These are phyloP conservation scores for Amanita pseudoporphyria DNA, from an alignment of 768 basidiomycete species.

Conservation along the genomic window DNA sequence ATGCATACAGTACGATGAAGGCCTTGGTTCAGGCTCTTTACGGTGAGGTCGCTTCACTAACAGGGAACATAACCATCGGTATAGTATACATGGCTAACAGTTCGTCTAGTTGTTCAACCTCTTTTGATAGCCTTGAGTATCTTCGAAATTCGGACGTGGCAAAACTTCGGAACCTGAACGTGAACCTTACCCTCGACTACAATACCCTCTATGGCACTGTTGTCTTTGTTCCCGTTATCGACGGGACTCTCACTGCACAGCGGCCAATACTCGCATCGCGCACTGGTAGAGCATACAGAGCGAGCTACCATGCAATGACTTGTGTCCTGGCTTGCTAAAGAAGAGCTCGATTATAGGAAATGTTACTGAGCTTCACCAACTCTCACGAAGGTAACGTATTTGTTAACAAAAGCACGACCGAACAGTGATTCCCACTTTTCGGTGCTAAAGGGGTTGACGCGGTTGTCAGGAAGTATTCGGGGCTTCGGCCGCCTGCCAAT, in stretches of 20 bases:
- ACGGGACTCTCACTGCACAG: constrained; percentile 34
- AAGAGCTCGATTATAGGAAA: constrained; percentile 15
- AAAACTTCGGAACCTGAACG: constrained; percentile 24
- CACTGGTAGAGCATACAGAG: constrained; percentile 32
- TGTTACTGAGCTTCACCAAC: constrained; percentile 29
- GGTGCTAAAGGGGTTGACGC: constrained; percentile 15
- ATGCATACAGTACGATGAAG: background rate
- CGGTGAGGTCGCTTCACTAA: constrained; percentile 21
- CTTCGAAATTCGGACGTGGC: constrained; percentile 25
- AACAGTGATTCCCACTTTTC: constrained; percentile 29
- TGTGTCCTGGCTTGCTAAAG: no score
- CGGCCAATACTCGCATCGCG: constrained; percentile 29
- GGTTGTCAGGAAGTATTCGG: constrained; percentile 20
- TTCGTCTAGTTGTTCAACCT: constrained; percentile 23
- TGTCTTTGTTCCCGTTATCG: constrained; percentile 35
- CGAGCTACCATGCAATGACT: constrained; percentile 14
- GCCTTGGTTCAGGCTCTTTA: constrained; percentile 20
- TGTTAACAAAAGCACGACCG: constrained; percentile 22
- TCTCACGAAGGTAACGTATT: constrained; percentile 27
- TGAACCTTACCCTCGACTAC: constrained; percentile 16
- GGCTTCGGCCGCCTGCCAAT: constrained; percentile 21
- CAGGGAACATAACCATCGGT: constrained; percentile 19
- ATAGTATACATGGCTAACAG: background rate
- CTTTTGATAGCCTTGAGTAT: constrained; percentile 26
- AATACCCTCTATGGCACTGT: constrained; percentile 30